Conservation (phyloP, 257 asterid species). For the Gentiana dahurica region DNA sequence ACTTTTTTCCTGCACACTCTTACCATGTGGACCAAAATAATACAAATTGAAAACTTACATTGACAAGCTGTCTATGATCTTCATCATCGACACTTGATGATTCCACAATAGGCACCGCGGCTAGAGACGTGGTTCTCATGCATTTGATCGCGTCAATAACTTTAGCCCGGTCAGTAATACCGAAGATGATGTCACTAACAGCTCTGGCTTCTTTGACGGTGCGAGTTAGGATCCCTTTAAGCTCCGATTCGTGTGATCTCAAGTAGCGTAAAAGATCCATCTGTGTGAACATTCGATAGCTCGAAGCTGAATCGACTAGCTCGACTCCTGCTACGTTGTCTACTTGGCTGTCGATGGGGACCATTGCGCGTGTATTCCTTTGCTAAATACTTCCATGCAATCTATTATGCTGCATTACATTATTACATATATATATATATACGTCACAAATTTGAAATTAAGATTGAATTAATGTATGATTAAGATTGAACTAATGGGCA, state of each 20-base stretch:
- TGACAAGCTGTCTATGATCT: conserved; percentile 47
- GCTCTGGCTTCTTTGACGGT: conserved; percentile 35
- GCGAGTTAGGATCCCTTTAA: conserved; percentile 26
- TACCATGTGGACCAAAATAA: no score
- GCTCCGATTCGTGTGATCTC: conserved; percentile 37
- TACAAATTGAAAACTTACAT: conserved; percentile 25
- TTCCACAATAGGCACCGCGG: conserved; percentile 57
- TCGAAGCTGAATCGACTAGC: conserved; percentile 65
- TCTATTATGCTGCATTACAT: conserved; percentile 40
- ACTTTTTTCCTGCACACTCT: no score
- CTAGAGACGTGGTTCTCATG: conserved; percentile 59
- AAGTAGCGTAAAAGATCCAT: conserved; percentile 67
- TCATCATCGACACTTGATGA: conserved; percentile 19
- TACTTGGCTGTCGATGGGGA: conserved; percentile 57
- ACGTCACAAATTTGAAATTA: background rate
- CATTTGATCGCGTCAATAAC: conserved; percentile 60
- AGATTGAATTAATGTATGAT: no score
- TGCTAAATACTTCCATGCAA: conserved; percentile 90
- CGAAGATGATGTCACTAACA: conserved; percentile 39
- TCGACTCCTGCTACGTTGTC: conserved; percentile 67
- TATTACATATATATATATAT: no score
- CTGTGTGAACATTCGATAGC: conserved; percentile 79
- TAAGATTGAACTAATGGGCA: no score
- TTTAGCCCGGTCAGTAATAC: conserved; percentile 37
- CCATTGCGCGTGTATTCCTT: conserved; percentile 86